These are phyloP conservation scores for Neofusicoccum umdonicola DNA, from an alignment of 2,329 filamentous ascomycete species.

Conservation along the genomic window DNA sequence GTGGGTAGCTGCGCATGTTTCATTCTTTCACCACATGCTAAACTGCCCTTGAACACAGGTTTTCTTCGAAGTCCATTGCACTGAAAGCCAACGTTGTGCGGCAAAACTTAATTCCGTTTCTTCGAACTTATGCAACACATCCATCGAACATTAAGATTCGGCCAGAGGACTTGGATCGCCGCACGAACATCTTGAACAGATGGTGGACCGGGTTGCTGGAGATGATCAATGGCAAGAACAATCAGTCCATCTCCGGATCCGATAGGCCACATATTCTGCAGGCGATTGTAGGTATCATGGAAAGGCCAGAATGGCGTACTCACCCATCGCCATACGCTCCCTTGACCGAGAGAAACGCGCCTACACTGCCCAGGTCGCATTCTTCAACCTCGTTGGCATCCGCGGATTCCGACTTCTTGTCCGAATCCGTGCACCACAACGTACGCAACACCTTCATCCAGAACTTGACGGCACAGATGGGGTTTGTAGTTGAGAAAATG, in stretches of 20 bases:
- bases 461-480: constrained; percentile 79
- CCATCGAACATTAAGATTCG: constrained; percentile 63
- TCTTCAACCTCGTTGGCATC: constrained; percentile 60
- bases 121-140: constrained; percentile 68
- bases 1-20: constrained; percentile 36
- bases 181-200: constrained; percentile 76
- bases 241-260: constrained; percentile 76
- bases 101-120: constrained; percentile 69
- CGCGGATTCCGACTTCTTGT: constrained; percentile 65
- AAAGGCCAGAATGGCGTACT: constrained; percentile 80
- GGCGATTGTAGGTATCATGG: constrained; percentile 77
- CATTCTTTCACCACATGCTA: not conserved
- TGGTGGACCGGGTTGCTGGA: constrained; percentile 87
- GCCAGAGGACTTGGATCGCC: constrained; percentile 79
- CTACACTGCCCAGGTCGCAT: constrained; percentile 44
- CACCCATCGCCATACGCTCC: constrained; percentile 67
- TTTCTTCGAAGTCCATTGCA: constrained; percentile 69
- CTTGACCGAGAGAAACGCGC: constrained; percentile 54
- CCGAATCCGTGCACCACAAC: constrained; percentile 80
- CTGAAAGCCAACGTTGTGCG: constrained; percentile 76
- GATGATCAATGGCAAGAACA: constrained; percentile 72
- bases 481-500: constrained; percentile 85
- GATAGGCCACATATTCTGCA: constrained; percentile 80
- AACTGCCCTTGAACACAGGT: constrained; percentile 42
- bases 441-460: constrained; percentile 82